phyloP scores from a whole-genome alignment of 306 rosid genomes.

The Trichosanthes truncata region DNA sequence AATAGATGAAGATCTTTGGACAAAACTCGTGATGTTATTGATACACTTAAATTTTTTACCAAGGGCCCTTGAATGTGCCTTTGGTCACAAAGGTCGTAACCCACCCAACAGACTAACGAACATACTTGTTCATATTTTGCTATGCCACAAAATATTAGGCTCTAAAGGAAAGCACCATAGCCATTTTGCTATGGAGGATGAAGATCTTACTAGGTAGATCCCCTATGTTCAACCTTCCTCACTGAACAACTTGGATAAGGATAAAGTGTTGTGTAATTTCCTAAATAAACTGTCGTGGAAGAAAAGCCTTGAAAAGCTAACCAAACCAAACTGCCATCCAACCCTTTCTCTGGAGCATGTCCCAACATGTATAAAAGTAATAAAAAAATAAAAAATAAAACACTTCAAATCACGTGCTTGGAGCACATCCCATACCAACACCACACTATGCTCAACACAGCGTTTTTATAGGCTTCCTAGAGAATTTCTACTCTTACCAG shows the following conservation, averaged over 20 bases:
- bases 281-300: neutral
- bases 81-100: no score
- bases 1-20: no score
- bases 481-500: constrained; percentile 34
- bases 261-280: neutral
- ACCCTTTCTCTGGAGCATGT: neutral
- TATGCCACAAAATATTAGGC: neutral
- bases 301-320: neutral
- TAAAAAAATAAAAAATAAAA: neutral
- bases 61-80: no score
- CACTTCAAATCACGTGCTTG: neutral
- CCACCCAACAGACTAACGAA: no score
- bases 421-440: neutral
- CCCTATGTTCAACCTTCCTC: neutral
- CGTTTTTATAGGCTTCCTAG: neutral
- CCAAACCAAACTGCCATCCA: neutral
- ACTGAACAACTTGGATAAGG: neutral
- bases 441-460: neutral
- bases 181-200: neutral
- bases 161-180: neutral
- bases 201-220: neutral
- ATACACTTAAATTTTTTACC: no score
- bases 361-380: neutral
- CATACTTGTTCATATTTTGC: no score
- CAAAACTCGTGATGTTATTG: no score